phyloP scores from a whole-genome alignment of 2,329 filamentous ascomycete genomes.

The Cercospora sp. region DNA sequence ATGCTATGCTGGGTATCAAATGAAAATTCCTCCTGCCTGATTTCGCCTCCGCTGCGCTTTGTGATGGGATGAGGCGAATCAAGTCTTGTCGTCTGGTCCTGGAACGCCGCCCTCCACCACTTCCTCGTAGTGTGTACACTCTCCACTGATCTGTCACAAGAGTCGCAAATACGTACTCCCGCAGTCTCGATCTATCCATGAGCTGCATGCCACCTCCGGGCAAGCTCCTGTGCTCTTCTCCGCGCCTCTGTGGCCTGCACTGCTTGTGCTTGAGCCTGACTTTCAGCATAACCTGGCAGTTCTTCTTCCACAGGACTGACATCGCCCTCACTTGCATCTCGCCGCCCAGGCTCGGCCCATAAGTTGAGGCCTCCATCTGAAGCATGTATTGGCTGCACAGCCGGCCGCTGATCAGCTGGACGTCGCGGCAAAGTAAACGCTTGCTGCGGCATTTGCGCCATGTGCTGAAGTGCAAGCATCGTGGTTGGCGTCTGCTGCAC shows the following conservation, averaged over 20 bases:
- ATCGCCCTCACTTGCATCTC: constrained; percentile 17
- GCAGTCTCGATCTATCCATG: not conserved
- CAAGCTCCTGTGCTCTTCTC: constrained; percentile 48
- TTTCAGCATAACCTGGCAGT: constrained; percentile 50
- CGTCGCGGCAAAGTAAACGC: constrained; percentile 8
- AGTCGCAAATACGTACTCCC: not conserved
- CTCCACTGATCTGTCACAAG: not conserved
- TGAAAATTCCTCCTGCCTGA: not conserved
- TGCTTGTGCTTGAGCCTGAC: constrained; percentile 49
- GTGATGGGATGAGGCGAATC: not conserved
- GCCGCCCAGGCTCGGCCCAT: constrained; percentile 28
- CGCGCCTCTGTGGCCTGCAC: constrained; percentile 45
- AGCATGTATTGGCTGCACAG: constrained; percentile 10
- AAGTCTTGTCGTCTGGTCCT: not conserved
- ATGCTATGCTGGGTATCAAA: constrained; percentile 12
- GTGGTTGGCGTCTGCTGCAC: constrained; percentile 33
- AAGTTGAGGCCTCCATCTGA: constrained; percentile 24
- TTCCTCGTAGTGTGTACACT: not conserved
- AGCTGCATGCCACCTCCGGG: constrained; percentile 45
- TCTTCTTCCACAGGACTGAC: constrained; percentile 37
- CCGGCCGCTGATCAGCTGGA: constrained; percentile 5
- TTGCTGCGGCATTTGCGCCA: constrained; percentile 32
- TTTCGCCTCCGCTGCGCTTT: not conserved
- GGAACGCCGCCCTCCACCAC: not conserved
- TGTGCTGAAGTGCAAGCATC: constrained; percentile 30